Evolutionary conservation across 495 filamentous ascomycete genomes (phyloP).

Genomic region (Trichoderma erinaceum): DNA sequence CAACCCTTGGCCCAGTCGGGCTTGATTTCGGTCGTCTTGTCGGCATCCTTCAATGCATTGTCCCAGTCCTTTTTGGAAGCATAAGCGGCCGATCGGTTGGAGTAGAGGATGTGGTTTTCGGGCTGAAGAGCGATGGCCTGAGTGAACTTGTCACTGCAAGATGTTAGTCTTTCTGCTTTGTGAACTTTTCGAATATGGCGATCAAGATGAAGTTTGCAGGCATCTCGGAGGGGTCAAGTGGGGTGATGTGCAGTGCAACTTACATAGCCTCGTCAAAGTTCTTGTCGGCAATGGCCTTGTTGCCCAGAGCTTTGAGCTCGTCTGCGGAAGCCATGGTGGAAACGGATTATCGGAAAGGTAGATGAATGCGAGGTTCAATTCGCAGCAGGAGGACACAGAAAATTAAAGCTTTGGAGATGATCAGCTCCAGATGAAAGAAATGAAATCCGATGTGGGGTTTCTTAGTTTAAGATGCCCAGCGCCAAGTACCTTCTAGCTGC

Average conservation of each 20-base stretch:
- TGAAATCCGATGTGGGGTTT: neutral
- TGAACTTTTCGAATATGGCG: neutral
- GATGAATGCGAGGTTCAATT: neutral
- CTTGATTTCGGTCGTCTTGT: slow-evolving; percentile 88
- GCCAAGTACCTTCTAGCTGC: slow-evolving; percentile 11
- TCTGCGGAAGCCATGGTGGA: slow-evolving; percentile 44
- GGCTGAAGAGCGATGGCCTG: slow-evolving; percentile 88
- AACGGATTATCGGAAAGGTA: neutral
- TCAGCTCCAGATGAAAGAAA: neutral
- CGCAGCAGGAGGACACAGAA: neutral
- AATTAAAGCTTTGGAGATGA: neutral
- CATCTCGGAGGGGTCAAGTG: slow-evolving; percentile 21
- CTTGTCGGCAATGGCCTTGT: slow-evolving; percentile 95
- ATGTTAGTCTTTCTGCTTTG: neutral
- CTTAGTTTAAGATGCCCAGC: neutral
- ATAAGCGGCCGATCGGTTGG: slow-evolving; percentile 95
- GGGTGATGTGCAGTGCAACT: slow-evolving; percentile 28
- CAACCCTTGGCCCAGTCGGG: slow-evolving; percentile 98
- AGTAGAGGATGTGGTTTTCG: slow-evolving; percentile 90
- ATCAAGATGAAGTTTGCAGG: neutral
- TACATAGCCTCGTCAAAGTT: slow-evolving; percentile 95
- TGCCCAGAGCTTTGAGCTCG: slow-evolving; percentile 88
- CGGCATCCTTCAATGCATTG: slow-evolving; percentile 79
- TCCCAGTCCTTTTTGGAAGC: slow-evolving; percentile 83
- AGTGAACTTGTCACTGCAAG: slow-evolving; percentile 77